A percentile compares a stretch with the other conserved stretches of the same genome.
Evolutionary conservation across 352 stramenopile species (phyloP).

Genomic region (Globisporangium polare): DNA sequence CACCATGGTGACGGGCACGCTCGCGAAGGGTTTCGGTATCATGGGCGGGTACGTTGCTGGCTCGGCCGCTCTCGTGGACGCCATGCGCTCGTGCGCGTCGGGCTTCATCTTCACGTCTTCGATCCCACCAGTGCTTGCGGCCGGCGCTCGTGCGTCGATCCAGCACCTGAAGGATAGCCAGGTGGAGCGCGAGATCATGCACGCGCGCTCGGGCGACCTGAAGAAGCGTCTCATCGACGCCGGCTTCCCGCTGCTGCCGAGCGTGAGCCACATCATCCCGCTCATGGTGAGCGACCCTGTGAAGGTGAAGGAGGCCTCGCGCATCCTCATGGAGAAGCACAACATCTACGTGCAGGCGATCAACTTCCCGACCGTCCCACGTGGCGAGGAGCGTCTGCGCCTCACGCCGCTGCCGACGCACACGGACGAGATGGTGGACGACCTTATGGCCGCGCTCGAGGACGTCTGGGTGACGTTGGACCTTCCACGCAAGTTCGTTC

Average conservation of each 20-base stretch:
- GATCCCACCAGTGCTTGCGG: constrained; percentile 83
- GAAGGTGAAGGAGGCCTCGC: constrained; percentile 87
- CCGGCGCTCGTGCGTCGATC: constrained; percentile 76
- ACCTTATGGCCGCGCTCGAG: constrained; percentile 78
- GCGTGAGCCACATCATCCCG: constrained; percentile 88
- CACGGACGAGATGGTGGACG: constrained; percentile 84
- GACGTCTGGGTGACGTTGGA: constrained; percentile 87
- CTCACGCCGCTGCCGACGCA: constrained; percentile 86
- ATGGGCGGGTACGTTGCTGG: constrained; percentile 90
- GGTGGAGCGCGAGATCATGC: constrained; percentile 77
- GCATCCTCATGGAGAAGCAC: constrained; percentile 89
- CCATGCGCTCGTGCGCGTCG: constrained; percentile 82
- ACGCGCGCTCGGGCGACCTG: constrained; percentile 76
- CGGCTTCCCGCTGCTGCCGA: constrained; percentile 83
- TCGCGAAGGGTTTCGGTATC: constrained; percentile 89
- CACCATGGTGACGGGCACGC: constrained; percentile 88
- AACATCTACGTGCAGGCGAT: constrained; percentile 91
- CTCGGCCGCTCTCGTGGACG: constrained; percentile 78
- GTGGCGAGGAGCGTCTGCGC: constrained; percentile 87
- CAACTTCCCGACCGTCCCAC: constrained; percentile 89
- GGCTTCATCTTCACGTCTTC: constrained; percentile 92
- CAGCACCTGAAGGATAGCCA: constrained; percentile 82
- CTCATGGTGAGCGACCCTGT: constrained; percentile 86
- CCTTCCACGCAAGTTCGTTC: constrained; percentile 59
- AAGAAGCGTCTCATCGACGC: constrained; percentile 81